Conservation (phyloP, 306 rosid genomes). For the Vigna mungo region DNA sequence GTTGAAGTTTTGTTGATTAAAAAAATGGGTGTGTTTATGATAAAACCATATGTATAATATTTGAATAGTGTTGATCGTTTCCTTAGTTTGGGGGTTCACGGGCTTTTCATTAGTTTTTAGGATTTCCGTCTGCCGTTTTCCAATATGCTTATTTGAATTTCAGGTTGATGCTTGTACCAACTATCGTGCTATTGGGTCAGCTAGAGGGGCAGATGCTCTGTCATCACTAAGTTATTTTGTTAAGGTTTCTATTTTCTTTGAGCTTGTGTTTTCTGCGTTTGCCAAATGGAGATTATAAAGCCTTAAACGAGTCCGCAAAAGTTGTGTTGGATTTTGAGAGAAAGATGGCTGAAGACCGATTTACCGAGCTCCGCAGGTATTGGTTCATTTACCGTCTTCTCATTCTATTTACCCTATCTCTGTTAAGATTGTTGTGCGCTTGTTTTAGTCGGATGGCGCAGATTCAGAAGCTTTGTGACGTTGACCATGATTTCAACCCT, state of each 20-base stretch:
- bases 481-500: slow-evolving; percentile 19
- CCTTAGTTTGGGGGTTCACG: neutral
- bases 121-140: too few species aligned
- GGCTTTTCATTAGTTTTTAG: neutral
- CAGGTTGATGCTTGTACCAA: neutral
- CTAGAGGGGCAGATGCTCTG: neutral
- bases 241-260: neutral
- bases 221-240: neutral
- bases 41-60: too few species aligned
- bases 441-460: slow-evolving; percentile 62
- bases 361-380: slow-evolving; percentile 54
- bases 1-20: too few species aligned
- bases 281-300: neutral
- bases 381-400: neutral
- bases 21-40: too few species aligned
- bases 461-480: slow-evolving; percentile 43
- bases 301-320: neutral
- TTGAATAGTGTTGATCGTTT: neutral
- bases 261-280: neutral
- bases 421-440: neutral
- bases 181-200: too few species aligned
- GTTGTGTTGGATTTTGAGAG: neutral
- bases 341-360: neutral
- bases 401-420: neutral
- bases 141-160: too few species aligned